Percentiles rank a stretch among this genome's conserved stretches.
phyloP scores from a whole-genome alignment of 495 filamentous ascomycete species.

The Xylaria telfairii region DNA sequence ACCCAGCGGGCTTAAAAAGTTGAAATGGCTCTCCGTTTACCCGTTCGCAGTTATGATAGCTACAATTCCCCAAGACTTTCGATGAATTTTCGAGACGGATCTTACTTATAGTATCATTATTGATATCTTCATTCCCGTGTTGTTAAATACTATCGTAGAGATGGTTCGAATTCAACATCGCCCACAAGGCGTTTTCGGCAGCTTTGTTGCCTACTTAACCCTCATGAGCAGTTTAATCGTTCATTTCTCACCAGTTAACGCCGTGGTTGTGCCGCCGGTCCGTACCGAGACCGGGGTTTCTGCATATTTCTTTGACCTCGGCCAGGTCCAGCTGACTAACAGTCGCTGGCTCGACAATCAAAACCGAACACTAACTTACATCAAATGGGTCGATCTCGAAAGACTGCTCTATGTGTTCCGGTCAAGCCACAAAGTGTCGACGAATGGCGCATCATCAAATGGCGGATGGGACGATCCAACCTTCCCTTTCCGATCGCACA shows the following conservation, averaged over 20 bases:
- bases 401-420: constrained; percentile 49
- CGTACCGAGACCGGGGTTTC: constrained; percentile 32
- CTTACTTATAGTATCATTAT: background rate
- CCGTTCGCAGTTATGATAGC: background rate
- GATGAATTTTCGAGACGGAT: background rate
- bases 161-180: background rate
- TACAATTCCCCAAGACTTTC: background rate
- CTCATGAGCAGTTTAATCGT: constrained; percentile 16
- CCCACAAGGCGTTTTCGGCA: background rate
- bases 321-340: constrained; percentile 36
- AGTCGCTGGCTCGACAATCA: constrained; percentile 46
- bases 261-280: constrained; percentile 22
- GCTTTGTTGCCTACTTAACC: background rate
- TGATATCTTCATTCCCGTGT: background rate
- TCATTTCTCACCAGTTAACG: background rate
- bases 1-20: background rate
- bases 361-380: constrained; percentile 42
- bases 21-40: background rate
- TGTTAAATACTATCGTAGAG: background rate
- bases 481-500: constrained; percentile 48
- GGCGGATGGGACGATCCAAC: constrained; percentile 48
- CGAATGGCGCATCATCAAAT: constrained; percentile 38
- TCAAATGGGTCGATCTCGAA: constrained; percentile 43
- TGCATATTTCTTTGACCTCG: constrained; percentile 39
- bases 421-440: constrained; percentile 41